Evolutionary conservation across 2,329 filamentous ascomycete genomes (phyloP), one percentile per base, ranked within the genome.

Genomic region (Xylariaceae sp.): DNA sequence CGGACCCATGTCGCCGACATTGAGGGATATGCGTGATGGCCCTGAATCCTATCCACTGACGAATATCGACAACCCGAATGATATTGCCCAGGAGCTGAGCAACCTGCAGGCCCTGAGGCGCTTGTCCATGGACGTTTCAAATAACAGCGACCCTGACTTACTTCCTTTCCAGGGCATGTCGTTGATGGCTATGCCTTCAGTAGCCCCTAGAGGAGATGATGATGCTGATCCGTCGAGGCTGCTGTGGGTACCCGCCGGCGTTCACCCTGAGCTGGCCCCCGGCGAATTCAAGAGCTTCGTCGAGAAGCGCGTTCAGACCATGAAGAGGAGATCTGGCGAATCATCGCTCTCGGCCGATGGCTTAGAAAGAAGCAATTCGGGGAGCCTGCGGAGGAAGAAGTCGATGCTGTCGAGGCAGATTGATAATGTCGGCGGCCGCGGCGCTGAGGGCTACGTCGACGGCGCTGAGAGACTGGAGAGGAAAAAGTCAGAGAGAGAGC

Each of bases 221-320:
- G 83, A 93, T 50, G 88, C 88, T 49, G 90, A 96, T 55, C 78
- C 87, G 6, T 88, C 89, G 2, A 76, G 88, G 42, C 64, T 96
- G 38, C 84, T 96, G 45, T 98, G 92, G 92, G 92, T 98, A 5
- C 92, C 92, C 5, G 92, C 92, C 16, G 78, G 88, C 38, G 73
- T 98, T 18, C 92, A 98, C 51, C 92, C 92, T 1, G 92, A 98
- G 59, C 68, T 98, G 31, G 92, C 92, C 3, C 92, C 92, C 1
- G 88, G 84, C 53, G 92, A 95, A 49, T 98, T 96, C 68, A 95
- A 94, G 60, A 90, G 83, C 1, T 98, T 96, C 47, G 73, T 98
- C 2, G 90, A 98, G 52, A 93, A 89, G 42, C 80, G 89, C 52
- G 86, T 95, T 10, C 84, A 94, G 47, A 82, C 85, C 22, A 94